Percentiles rank a stretch among this genome's conserved stretches.
Conservation (phyloP, 345 rosid genomes). For the Draba incana region DNA sequence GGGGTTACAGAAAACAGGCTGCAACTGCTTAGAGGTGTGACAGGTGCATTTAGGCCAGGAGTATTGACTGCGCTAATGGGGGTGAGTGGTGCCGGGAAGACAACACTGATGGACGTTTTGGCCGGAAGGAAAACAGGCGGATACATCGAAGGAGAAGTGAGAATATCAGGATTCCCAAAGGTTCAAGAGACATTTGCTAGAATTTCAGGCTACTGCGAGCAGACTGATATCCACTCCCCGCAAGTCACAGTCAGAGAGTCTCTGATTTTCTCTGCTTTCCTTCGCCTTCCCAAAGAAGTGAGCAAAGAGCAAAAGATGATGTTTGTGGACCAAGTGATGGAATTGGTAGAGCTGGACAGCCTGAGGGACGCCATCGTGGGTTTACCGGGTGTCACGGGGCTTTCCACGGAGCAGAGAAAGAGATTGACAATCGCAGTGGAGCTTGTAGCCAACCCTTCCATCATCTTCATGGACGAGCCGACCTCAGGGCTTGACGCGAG, state of each 20-base stretch:
- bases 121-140: constrained; percentile 94
- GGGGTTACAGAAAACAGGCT: constrained; percentile 72
- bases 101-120: constrained; percentile 90
- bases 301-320: constrained; percentile 67
- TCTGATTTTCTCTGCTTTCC: constrained; percentile 79
- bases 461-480: constrained; percentile 55
- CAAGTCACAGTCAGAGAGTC: constrained; percentile 84
- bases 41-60: constrained; percentile 88
- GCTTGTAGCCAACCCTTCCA: constrained; percentile 28
- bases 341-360: constrained; percentile 58
- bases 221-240: constrained; percentile 83
- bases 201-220: constrained; percentile 50
- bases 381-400: constrained; percentile 68
- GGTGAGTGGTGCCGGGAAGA: constrained; percentile 95
- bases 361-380: constrained; percentile 65
- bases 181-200: constrained; percentile 89
- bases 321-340: constrained; percentile 72
- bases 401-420: constrained; percentile 85
- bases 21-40: constrained; percentile 68
- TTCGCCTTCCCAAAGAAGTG: constrained; percentile 72
- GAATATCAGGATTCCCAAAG: constrained; percentile 80
- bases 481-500: constrained; percentile 86
- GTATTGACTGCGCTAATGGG: constrained; percentile 90
- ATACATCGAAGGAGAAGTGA: constrained; percentile 76
- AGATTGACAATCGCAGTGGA: constrained; percentile 48